These are phyloP conservation scores for Sporisorium iseilematis-ciliati DNA, from an alignment of 1,284 basidiomycete species.

Conservation along the genomic window DNA sequence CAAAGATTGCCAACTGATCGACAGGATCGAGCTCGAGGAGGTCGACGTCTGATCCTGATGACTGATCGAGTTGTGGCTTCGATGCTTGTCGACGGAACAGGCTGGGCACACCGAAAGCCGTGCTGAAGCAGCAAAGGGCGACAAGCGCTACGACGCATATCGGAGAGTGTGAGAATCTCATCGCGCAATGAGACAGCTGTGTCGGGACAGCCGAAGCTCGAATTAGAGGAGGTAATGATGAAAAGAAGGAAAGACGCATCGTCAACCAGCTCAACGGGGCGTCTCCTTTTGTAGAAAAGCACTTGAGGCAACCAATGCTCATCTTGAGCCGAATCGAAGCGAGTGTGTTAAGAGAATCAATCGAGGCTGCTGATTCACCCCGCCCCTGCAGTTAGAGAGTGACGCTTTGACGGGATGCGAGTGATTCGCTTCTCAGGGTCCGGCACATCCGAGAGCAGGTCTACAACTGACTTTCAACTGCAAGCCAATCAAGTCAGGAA, in stretches of 20 bases:
- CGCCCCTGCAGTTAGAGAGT: too few species aligned
- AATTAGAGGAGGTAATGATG: not conserved
- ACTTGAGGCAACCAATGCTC: too few species aligned
- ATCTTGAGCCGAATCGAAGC: too few species aligned
- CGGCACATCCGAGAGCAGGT: slow-evolving; percentile 1
- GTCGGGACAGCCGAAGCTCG: not conserved
- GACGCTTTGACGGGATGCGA: too few species aligned
- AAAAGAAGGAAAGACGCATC: too few species aligned
- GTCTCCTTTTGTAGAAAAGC: too few species aligned
- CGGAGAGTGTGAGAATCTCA: not conserved
- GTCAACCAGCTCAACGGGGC: too few species aligned
- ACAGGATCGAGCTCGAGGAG: slow-evolving; percentile 1
- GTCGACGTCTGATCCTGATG: not conserved
- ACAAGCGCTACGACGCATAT: not conserved
- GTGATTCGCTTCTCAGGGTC: not conserved
- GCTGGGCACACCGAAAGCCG: slow-evolving; percentile 1
- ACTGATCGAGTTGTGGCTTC: not conserved
- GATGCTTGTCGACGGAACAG: slow-evolving; percentile 3
- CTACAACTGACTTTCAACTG: not conserved
- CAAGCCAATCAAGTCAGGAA: slow-evolving; percentile 15
- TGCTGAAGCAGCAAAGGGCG: not conserved
- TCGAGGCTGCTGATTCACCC: too few species aligned
- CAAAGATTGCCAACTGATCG: slow-evolving; percentile 15
- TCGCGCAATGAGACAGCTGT: not conserved
- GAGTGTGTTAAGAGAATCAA: too few species aligned